A percentile compares a stretch with the other conserved stretches of the same genome.
These are phyloP conservation scores for Galium porrigens DNA, from an alignment of 305 asterid species.

Conservation along the genomic window DNA sequence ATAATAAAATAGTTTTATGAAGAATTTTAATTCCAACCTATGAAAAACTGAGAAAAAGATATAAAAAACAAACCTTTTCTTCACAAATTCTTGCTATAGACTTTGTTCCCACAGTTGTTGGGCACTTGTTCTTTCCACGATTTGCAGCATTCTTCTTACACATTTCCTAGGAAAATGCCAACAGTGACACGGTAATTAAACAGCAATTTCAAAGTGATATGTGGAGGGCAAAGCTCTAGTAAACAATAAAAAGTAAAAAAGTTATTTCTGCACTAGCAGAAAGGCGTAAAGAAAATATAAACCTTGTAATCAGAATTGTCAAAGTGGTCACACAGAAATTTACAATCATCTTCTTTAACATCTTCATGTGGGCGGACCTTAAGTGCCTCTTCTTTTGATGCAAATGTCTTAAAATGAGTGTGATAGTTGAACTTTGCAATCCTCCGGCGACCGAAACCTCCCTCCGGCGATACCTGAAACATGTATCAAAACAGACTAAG, in stretches of 20 bases:
- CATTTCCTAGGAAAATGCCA: neutral
- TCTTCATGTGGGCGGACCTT: neutral
- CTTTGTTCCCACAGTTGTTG: neutral
- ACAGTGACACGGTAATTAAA: too few species aligned
- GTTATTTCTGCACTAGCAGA: too few species aligned
- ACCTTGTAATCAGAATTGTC: neutral
- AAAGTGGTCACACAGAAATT: neutral
- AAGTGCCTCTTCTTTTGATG: neutral
- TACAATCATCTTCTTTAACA: neutral
- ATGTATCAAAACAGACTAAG: too few species aligned
- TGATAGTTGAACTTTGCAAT: neutral
- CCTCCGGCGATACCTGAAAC: too few species aligned
- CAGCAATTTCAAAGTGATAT: too few species aligned
- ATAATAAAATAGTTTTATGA: too few species aligned
- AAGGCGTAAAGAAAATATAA: too few species aligned
- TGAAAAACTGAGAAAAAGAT: too few species aligned
- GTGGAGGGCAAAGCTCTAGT: neutral
- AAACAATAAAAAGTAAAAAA: too few species aligned
- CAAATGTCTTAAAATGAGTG: neutral
- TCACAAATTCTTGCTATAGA: neutral
- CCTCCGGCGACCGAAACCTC: too few species aligned
- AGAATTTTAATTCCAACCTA: too few species aligned
- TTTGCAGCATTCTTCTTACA: neutral
- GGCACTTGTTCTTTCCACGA: neutral
- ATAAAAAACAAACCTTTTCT: neutral